Conservation (phyloP, 2,329 filamentous ascomycete genomes). For the Leptographium radiaticola region DNA sequence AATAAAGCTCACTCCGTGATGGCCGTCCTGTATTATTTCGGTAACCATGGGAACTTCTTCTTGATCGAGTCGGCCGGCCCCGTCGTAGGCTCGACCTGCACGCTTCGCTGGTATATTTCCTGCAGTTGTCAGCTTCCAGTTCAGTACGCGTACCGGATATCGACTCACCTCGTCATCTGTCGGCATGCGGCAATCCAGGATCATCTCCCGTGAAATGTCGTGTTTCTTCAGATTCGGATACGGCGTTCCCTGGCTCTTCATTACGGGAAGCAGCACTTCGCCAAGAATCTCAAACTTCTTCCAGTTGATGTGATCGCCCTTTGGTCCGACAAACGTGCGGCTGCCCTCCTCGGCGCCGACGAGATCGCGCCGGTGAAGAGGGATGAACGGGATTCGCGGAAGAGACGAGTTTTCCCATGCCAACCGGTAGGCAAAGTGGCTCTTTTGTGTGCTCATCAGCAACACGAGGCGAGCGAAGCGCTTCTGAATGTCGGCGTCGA, state of each 20-base stretch:
- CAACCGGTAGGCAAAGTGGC: slow-evolving; percentile 87
- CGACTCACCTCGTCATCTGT: slow-evolving; percentile 74
- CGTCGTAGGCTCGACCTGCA: slow-evolving; percentile 41
- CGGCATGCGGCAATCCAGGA: slow-evolving; percentile 69
- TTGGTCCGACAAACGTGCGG: slow-evolving; percentile 67
- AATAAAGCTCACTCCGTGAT: not conserved
- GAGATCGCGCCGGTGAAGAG: slow-evolving; percentile 76
- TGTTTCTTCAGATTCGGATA: slow-evolving; percentile 61
- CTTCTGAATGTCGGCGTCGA: slow-evolving; percentile 60
- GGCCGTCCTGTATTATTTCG: slow-evolving; percentile 23
- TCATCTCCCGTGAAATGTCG: slow-evolving; percentile 58
- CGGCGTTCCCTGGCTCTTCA: slow-evolving; percentile 77
- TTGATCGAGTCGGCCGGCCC: slow-evolving; percentile 35
- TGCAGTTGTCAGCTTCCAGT: slow-evolving; percentile 19
- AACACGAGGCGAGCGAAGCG: slow-evolving; percentile 80
- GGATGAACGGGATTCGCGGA: slow-evolving; percentile 86
- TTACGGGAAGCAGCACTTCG: slow-evolving; percentile 79
- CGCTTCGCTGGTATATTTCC: slow-evolving; percentile 52
- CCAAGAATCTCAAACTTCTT: slow-evolving; percentile 95
- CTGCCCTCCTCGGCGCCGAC: slow-evolving; percentile 90
- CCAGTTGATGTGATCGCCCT: slow-evolving; percentile 79
- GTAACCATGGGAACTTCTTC: slow-evolving; percentile 57
- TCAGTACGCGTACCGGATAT: not conserved
- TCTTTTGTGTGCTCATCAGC: slow-evolving; percentile 86
- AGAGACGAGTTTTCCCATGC: slow-evolving; percentile 92